These are phyloP conservation scores for Ceratocystis albifundus DNA, from an alignment of 2,329 filamentous ascomycete genomes.

Conservation along the genomic window DNA sequence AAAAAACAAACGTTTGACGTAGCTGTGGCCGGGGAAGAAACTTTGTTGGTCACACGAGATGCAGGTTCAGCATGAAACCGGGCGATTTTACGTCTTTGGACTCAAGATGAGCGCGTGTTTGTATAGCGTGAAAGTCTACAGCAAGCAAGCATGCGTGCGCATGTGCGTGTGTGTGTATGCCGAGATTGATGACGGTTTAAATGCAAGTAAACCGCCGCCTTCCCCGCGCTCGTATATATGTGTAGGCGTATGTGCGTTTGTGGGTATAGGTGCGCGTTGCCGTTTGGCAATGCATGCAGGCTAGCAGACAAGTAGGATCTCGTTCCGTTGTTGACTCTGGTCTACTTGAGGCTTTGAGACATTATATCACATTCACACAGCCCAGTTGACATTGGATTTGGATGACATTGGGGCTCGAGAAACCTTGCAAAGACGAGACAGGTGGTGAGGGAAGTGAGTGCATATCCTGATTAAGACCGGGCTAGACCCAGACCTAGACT, in stretches of 20 bases:
- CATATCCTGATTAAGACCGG: too few relatives aligned
- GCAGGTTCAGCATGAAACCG: not conserved
- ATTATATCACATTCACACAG: not conserved
- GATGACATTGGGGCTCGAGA: not conserved
- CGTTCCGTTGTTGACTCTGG: not conserved
- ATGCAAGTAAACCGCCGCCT: too few relatives aligned
- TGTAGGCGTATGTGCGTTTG: not conserved
- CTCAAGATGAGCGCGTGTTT: too few relatives aligned
- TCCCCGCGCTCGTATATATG: not conserved
- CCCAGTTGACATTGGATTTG: not conserved
- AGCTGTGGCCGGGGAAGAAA: not conserved
- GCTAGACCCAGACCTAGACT: too few relatives aligned
- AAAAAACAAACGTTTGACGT: not conserved
- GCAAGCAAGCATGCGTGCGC: not conserved
- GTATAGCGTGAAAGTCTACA: too few relatives aligned
- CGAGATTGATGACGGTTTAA: too few relatives aligned
- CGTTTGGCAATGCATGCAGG: not conserved
- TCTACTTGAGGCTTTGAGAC: not conserved
- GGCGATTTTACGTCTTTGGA: too few relatives aligned
- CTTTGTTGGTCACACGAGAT: not conserved
- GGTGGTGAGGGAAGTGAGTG: too few relatives aligned
- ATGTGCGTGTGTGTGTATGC: not conserved
- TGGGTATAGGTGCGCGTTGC: not conserved
- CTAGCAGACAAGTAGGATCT: not conserved
- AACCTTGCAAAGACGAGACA: not conserved